A percentile compares a stretch with the other conserved stretches of the same genome.
These are phyloP conservation scores for Rhizopogon rudus DNA, from an alignment of 768 basidiomycete species.

Conservation along the genomic window DNA sequence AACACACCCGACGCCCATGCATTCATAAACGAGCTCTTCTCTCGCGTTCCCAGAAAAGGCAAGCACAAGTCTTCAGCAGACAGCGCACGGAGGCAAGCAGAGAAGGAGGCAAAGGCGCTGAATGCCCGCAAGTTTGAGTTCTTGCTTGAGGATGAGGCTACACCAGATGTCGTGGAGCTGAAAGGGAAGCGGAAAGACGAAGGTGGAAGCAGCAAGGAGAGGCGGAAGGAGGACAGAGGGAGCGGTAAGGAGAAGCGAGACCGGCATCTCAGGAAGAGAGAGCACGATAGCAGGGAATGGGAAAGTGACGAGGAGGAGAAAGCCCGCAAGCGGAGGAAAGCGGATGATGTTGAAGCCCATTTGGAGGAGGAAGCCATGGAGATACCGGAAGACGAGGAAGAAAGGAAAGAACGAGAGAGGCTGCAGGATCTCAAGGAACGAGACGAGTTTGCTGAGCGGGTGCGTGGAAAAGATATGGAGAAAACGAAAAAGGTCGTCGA, in stretches of 20 bases:
- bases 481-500: constrained; percentile 88
- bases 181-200: constrained; percentile 27
- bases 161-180: constrained; percentile 34
- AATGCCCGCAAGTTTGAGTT: constrained; percentile 73
- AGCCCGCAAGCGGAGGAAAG: constrained; percentile 56
- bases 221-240: constrained; percentile 14
- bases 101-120: constrained; percentile 68
- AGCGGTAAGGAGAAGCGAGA: constrained; percentile 49
- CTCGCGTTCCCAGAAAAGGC: constrained; percentile 70
- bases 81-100: constrained; percentile 57
- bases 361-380: constrained; percentile 38
- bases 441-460: constrained; percentile 90
- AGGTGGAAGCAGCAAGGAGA: constrained; percentile 24
- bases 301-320: constrained; percentile 88
- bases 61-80: constrained; percentile 46
- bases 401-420: constrained; percentile 66
- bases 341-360: constrained; percentile 35
- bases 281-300: constrained; percentile 80
- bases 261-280: constrained; percentile 71
- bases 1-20: constrained; percentile 73
- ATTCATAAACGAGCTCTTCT: constrained; percentile 76
- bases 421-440: constrained; percentile 78
- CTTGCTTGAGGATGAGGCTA: constrained; percentile 74
- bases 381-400: constrained; percentile 60
- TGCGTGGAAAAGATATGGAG: constrained; percentile 78